phyloP scores from a whole-genome alignment of 805 yeast genomes.

The Candida pseudoglaebosa region DNA sequence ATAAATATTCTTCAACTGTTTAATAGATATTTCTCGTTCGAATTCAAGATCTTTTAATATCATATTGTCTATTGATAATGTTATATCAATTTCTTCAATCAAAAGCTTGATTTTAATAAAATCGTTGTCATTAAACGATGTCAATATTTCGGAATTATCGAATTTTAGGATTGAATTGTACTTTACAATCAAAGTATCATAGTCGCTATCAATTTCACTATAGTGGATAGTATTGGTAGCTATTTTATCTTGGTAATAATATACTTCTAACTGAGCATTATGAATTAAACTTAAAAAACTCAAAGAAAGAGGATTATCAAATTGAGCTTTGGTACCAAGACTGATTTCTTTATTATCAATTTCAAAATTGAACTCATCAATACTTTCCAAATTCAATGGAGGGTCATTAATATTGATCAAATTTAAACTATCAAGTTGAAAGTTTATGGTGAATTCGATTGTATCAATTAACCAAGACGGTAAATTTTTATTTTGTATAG shows the following conservation, averaged over 20 bases:
- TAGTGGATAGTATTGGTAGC: background rate
- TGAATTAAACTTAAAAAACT: background rate
- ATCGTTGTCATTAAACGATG: background rate
- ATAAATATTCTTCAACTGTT: background rate
- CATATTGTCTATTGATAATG: background rate
- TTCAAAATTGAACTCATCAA: constrained; percentile 3
- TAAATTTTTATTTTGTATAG: constrained; percentile 9
- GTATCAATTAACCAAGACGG: constrained; percentile 25
- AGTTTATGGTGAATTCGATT: constrained; percentile 7
- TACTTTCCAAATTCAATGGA: background rate
- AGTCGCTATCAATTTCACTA: background rate
- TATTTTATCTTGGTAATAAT: background rate
- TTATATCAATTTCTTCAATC: background rate
- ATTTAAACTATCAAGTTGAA: background rate
- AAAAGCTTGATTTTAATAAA: background rate
- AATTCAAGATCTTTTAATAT: background rate
- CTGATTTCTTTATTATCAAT: constrained; percentile 2
- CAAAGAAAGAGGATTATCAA: background rate
- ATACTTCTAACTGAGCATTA: background rate
- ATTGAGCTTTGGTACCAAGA: background rate
- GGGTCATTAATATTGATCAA: background rate
- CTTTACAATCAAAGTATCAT: background rate
- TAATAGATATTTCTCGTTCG: background rate
- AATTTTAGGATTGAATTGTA: background rate
- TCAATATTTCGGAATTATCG: background rate